Conservation (phyloP, 2,329 filamentous ascomycete species). For the Pseudogymnoascus sp. region DNA sequence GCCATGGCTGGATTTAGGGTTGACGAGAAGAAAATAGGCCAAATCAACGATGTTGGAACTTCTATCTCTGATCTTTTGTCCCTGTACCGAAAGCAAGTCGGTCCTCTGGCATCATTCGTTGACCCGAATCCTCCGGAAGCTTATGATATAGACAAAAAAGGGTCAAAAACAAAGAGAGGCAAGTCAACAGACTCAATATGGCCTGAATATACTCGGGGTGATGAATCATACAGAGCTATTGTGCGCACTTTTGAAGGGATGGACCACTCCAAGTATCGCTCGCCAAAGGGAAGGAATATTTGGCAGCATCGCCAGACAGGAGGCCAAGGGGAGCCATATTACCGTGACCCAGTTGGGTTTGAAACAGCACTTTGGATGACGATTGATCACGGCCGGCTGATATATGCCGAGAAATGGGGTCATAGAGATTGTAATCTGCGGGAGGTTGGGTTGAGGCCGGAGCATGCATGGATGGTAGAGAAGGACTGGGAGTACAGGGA, state of each 20-base stretch:
- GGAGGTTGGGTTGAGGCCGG: conserved; percentile 29
- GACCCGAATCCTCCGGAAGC: conserved; percentile 30
- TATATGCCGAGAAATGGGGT: conserved; percentile 38
- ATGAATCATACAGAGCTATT: background rate
- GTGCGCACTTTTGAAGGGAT: conserved; percentile 3
- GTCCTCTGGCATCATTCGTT: conserved; percentile 25
- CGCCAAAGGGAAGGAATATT: conserved; percentile 35
- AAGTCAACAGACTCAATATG: background rate
- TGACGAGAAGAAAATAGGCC: conserved; percentile 31
- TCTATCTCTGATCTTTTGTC: conserved; percentile 37
- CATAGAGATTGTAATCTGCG: conserved; percentile 35
- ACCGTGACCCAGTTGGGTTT: conserved; percentile 39
- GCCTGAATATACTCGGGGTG: background rate
- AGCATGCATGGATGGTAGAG: conserved; percentile 40
- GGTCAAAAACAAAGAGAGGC: background rate
- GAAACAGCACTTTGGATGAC: conserved; percentile 35
- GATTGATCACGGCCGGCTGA: conserved; percentile 36
- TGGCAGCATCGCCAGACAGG: conserved; percentile 45
- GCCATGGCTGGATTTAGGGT: conserved; percentile 37
- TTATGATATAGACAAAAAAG: conserved; percentile 12
- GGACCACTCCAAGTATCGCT: background rate
- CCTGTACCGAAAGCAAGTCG: conserved; percentile 34
- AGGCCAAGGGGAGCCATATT: conserved; percentile 44
- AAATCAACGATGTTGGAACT: conserved; percentile 38
- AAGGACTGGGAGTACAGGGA: conserved; percentile 29